Percentiles rank a stretch among this genome's conserved stretches.
Conservation (phyloP, 148 eudicot species). For the Vaccinium corymbosum region DNA sequence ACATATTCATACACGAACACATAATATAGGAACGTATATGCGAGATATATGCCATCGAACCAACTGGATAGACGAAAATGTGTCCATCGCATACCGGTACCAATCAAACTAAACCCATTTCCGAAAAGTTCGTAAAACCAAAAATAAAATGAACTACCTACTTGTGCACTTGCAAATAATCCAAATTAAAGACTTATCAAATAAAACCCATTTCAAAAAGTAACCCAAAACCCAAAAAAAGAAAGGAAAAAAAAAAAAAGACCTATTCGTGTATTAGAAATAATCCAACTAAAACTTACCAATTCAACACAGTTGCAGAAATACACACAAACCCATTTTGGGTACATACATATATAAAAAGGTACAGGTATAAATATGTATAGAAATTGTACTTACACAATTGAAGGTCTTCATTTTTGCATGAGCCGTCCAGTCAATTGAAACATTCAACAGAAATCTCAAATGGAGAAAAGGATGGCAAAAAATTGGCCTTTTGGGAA, state of each 20-base stretch:
- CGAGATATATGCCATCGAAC: background rate
- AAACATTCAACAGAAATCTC: background rate
- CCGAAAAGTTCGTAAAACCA: background rate
- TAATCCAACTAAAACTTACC: background rate
- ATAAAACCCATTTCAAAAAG: background rate
- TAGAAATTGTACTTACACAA: background rate
- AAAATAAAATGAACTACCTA: background rate
- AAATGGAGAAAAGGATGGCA: background rate
- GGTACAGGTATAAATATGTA: background rate
- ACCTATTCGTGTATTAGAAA: background rate
- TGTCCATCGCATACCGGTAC: background rate
- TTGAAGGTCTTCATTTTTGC: conserved; percentile 12
- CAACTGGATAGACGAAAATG: background rate
- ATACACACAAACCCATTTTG: no score
- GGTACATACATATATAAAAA: background rate
- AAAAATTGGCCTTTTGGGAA: conserved; percentile 2
- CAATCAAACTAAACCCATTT: background rate
- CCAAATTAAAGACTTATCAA: background rate
- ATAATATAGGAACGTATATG: background rate
- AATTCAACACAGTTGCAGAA: no score
- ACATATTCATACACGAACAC: background rate
- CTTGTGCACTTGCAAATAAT: background rate
- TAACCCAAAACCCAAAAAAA: background rate
- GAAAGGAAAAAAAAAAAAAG: background rate
- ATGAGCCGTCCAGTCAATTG: background rate